Evolutionary conservation across 208 protist species (phyloP), one percentile per base, ranked within the genome.

Genomic region (Wallacemonas sp.): DNA sequence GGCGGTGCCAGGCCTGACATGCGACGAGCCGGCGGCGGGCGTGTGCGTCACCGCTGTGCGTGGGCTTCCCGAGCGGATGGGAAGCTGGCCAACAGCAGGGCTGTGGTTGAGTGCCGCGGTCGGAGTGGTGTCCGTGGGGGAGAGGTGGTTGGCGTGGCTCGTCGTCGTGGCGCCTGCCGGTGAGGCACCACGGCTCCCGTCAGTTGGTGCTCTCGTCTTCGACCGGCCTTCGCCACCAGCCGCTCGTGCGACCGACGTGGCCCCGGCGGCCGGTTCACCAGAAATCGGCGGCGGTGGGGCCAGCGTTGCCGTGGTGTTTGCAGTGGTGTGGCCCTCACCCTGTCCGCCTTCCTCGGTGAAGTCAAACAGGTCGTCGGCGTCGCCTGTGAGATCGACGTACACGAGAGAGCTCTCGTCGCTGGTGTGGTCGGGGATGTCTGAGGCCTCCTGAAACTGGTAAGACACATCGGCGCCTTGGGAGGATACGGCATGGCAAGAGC

Each of bases 361-460:
- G 24, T 30, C 10, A 53, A 53, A 53, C 17, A 32, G 22, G 45
- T 57, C 50, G 21, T 57, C 50, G 50, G 5, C 30, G 3, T 34
- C 32, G 21, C 9, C 50, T 8, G 0, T 37, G 50, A 57, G 50
- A 21, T 57, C 29, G 10, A 57, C 50, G 17, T 22, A 57, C 6
- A 41, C 17, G 50, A 37, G n/a, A 4, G 50, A 57, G 24, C n/a
- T 24, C 19, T 46, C 41, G 17, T 0, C 41, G 41, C 24, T n/a
- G 17, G 10, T 19, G 15, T 12, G 17, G 19, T 46, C 0, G 17
- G 41, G 41, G 5, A n/a, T 6, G 15, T 19, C 30, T 3, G 50
- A 39, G 9, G 24, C 13, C 17, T 57, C 50, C 8, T 37, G 30
- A n/a, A 57, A 57, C 32, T 57, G 50, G 50, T 57, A 57, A n/a